Conservation (phyloP, 164 flowering plant genomes). For the Protea cynaroides region DNA sequence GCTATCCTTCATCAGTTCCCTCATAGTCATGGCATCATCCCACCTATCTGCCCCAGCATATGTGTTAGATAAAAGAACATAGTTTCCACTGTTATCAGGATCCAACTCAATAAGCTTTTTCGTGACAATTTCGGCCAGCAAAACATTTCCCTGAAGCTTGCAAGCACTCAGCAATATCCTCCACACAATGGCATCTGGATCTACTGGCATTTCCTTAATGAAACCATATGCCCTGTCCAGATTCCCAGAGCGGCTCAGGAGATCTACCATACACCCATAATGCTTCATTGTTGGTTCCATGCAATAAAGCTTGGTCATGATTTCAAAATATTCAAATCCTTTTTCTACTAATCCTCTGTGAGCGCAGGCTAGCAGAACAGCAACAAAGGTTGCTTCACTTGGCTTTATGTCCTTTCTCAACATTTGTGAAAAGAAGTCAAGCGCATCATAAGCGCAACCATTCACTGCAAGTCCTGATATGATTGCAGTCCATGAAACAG, state of each 20-base stretch:
- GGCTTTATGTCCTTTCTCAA: neutral
- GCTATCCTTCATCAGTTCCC: neutral
- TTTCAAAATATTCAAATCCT: neutral
- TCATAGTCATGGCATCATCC: neutral
- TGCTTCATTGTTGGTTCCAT: neutral
- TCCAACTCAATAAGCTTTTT: neutral
- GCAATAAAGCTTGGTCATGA: neutral
- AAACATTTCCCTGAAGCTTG: neutral
- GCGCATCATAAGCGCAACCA: neutral
- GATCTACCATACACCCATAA: neutral
- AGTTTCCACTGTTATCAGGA: neutral
- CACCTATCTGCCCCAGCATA: conserved; percentile 1
- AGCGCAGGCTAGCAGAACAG: neutral
- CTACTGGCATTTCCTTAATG: neutral
- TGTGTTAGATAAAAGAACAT: neutral
- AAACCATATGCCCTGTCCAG: neutral
- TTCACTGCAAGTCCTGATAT: conserved; percentile 1
- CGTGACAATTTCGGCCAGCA: neutral
- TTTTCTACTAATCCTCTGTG: neutral
- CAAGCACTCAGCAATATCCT: neutral
- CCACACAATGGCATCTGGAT: neutral
- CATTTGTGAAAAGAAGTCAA: neutral
- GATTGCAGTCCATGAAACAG: neutral
- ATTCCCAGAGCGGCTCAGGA: neutral
- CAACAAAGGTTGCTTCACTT: neutral